phyloP scores from a whole-genome alignment of 805 yeast species.

The Danielia oregonensis region DNA sequence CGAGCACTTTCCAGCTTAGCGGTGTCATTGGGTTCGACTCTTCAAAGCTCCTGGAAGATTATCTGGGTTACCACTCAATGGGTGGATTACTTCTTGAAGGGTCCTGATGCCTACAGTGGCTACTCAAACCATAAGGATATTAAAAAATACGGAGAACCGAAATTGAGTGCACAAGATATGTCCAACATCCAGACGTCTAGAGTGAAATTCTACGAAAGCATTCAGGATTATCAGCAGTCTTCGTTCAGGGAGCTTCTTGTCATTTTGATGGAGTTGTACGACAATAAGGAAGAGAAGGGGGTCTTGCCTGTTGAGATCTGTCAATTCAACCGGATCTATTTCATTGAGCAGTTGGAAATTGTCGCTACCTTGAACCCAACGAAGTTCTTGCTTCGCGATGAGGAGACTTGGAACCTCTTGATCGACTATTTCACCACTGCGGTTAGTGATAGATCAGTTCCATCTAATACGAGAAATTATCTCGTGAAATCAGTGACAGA shows the following conservation, averaged over 20 bases:
- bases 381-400: constrained; percentile 43
- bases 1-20: constrained; percentile 78
- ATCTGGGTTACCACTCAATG: constrained; percentile 66
- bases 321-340: constrained; percentile 54
- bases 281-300: constrained; percentile 6
- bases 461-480: constrained; percentile 42
- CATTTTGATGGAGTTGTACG: constrained; percentile 45
- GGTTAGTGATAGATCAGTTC: constrained; percentile 41
- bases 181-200: constrained; percentile 52
- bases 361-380: constrained; percentile 49
- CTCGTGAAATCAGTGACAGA: constrained; percentile 51
- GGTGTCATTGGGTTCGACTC: constrained; percentile 72
- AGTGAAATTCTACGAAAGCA: constrained; percentile 59
- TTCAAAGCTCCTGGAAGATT: constrained; percentile 64
- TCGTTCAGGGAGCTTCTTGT: constrained; percentile 48
- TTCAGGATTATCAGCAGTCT: constrained; percentile 48
- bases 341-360: constrained; percentile 49
- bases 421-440: constrained; percentile 44
- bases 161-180: constrained; percentile 44
- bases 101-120: constrained; percentile 39
- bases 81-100: constrained; percentile 69
- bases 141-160: constrained; percentile 23
- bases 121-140: constrained; percentile 29
- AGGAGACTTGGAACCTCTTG: constrained; percentile 45
- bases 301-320: constrained; percentile 28